These are phyloP conservation scores for Pilasporangium apinafurcum DNA, from an alignment of 352 stramenopile species.

Conservation along the genomic window DNA sequence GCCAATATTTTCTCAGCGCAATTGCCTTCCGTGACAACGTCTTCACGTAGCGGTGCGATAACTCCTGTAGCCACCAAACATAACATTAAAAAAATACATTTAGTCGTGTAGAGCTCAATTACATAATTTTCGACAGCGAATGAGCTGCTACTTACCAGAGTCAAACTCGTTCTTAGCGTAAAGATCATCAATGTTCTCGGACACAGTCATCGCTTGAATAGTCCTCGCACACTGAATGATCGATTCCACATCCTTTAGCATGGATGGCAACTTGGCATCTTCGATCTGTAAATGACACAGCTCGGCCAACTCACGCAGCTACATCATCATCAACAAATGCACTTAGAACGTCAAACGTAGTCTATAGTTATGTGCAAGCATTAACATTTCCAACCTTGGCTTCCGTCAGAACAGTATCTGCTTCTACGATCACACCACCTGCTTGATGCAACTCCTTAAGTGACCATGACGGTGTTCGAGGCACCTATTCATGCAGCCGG, in stretches of 20 bases:
- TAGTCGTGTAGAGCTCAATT: too few species aligned
- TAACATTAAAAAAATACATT: not conserved
- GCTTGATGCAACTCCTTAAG: slow-evolving; percentile 74
- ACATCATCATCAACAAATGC: not conserved
- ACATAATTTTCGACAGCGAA: too few species aligned
- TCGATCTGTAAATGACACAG: slow-evolving; percentile 79
- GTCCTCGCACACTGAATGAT: slow-evolving; percentile 88
- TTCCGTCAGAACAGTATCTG: slow-evolving; percentile 48
- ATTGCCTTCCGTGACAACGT: slow-evolving; percentile 73
- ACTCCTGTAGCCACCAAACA: slow-evolving; percentile 3
- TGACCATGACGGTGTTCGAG: slow-evolving; percentile 71
- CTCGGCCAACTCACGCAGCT: slow-evolving; percentile 75
- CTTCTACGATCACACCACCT: slow-evolving; percentile 24
- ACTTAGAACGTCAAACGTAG: too few species aligned
- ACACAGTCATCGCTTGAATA: slow-evolving; percentile 74
- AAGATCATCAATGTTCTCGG: slow-evolving; percentile 79
- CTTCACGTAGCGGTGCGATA: slow-evolving; percentile 56
- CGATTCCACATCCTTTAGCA: slow-evolving; percentile 79
- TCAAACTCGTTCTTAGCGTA: slow-evolving; percentile 65
- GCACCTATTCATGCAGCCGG: slow-evolving; percentile 21
- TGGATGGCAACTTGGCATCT: slow-evolving; percentile 50
- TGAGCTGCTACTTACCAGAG: slow-evolving; percentile 13
- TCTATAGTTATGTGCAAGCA: too few species aligned
- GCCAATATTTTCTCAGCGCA: slow-evolving; percentile 60
- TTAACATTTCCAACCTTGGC: slow-evolving; percentile 56